Evolutionary conservation across 164 flowering plant species (phyloP).

Genomic region (Piper betle): DNA sequence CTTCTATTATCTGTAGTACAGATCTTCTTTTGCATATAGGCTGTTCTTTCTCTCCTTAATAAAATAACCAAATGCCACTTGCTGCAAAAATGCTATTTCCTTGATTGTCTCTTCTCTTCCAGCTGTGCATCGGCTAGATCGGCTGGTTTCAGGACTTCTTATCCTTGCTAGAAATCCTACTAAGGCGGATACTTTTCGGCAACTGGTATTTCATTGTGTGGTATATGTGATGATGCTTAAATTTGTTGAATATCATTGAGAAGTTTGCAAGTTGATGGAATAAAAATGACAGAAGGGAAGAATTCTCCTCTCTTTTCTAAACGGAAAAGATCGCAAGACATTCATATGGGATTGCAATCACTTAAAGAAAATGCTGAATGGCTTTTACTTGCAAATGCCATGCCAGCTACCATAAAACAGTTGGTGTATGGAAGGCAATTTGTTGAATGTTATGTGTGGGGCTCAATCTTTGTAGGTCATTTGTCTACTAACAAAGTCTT

Average conservation of each 20-base stretch:
- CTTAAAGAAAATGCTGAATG: too few species aligned
- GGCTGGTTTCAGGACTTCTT: slow-evolving; percentile 91
- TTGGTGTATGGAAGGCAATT: too few species aligned
- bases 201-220: slow-evolving; percentile 42
- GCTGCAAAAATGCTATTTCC: slow-evolving; percentile 4
- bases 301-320: too few species aligned
- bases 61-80: not conserved
- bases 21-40: not conserved
- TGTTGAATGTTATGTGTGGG: too few species aligned
- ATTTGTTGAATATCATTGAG: not conserved
- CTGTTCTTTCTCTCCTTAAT: not conserved
- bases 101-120: slow-evolving; percentile 17
- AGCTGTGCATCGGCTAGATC: slow-evolving; percentile 94
- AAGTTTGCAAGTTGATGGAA: too few species aligned
- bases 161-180: slow-evolving; percentile 80
- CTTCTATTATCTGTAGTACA: not conserved
- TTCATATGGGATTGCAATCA: too few species aligned
- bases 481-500: too few species aligned
- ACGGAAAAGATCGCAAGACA: too few species aligned
- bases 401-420: too few species aligned
- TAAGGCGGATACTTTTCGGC: slow-evolving; percentile 74
- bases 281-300: not conserved
- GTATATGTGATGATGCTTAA: not conserved
- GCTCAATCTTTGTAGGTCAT: too few species aligned
- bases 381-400: too few species aligned